Percentiles rank a stretch among this genome's conserved stretches.
Evolutionary conservation across 1,284 basidiomycete species (phyloP).

Genomic region (Athelia psychrophila): DNA sequence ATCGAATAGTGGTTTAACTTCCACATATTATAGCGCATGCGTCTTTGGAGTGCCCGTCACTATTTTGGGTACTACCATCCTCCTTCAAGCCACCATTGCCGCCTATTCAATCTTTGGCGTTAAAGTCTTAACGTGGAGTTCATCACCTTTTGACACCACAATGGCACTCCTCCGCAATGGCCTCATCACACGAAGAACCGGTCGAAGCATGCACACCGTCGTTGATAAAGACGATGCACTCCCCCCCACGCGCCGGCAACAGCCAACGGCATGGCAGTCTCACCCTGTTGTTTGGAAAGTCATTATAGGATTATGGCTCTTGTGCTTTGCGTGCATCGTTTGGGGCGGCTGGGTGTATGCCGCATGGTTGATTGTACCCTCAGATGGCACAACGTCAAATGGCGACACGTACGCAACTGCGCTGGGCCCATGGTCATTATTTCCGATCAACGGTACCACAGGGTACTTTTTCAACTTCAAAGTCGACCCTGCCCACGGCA

Average conservation of each 20-base stretch:
- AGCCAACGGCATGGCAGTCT: not conserved
- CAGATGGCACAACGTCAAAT: not conserved
- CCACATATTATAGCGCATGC: too few species aligned
- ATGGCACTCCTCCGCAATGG: not conserved
- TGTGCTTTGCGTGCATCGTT: not conserved
- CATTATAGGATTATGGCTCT: not conserved
- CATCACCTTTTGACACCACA: not conserved
- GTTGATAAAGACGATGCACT: not conserved
- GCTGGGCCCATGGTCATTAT: not conserved
- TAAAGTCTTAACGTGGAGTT: not conserved
- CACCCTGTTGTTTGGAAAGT: not conserved
- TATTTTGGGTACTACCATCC: not conserved
- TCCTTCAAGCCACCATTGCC: not conserved
- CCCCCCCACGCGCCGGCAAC: not conserved
- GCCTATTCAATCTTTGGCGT: not conserved
- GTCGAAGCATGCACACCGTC: not conserved
- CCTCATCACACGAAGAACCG: not conserved
- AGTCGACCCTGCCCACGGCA: not conserved
- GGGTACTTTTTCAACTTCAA: not conserved
- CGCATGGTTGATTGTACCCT: too few species aligned
- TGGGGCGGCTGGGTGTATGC: not conserved
- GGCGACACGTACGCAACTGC: not conserved
- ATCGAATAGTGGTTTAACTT: too few species aligned
- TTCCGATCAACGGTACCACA: not conserved
- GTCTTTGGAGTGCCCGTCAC: not conserved